Conservation (phyloP, 1,284 basidiomycete species). For the Papiliotrema laurentii region DNA sequence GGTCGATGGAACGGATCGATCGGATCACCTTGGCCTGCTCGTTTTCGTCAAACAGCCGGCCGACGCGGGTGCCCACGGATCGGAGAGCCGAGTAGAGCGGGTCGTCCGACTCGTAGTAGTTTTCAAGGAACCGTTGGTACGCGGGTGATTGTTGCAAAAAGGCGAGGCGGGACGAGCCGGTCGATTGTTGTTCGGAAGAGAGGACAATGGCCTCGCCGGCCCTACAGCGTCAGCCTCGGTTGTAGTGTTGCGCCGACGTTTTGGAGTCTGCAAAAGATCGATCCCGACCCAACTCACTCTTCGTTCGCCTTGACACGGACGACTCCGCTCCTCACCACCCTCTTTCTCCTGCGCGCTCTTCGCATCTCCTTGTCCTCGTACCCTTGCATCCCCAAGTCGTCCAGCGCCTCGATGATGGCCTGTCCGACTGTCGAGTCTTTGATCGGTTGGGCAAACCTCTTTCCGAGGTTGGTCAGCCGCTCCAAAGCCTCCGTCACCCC, state of each 20-base stretch:
- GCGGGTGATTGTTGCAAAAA: constrained; percentile 57
- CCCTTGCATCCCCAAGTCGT: constrained; percentile 87
- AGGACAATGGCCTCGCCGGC: constrained; percentile 79
- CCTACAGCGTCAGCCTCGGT: constrained; percentile 50
- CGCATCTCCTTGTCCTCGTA: constrained; percentile 90
- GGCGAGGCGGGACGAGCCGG: constrained; percentile 51
- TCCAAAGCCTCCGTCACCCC: constrained; percentile 76
- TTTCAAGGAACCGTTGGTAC: constrained; percentile 56
- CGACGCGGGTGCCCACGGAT: constrained; percentile 76
- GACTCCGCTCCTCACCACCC: constrained; percentile 77
- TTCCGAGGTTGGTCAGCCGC: constrained; percentile 69
- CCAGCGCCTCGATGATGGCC: constrained; percentile 83
- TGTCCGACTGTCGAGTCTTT: constrained; percentile 95
- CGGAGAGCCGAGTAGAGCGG: constrained; percentile 78
- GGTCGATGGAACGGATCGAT: constrained; percentile 81
- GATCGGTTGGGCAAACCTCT: constrained; percentile 69
- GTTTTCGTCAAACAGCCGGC: constrained; percentile 89
- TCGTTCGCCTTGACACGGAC: constrained; percentile 62
- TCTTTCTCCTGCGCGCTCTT: constrained; percentile 65
- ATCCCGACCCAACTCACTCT: constrained; percentile 64
- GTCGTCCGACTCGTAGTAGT: constrained; percentile 91
- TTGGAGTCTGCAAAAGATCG: background rate
- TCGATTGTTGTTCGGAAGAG: constrained; percentile 52
- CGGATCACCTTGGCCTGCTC: constrained; percentile 92
- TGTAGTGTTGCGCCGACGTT: background rate